Evolutionary conservation across 495 filamentous ascomycete genomes (phyloP), one percentile per base, ranked within the genome.

Genomic region (Lasiosphaeriaceae sp.): DNA sequence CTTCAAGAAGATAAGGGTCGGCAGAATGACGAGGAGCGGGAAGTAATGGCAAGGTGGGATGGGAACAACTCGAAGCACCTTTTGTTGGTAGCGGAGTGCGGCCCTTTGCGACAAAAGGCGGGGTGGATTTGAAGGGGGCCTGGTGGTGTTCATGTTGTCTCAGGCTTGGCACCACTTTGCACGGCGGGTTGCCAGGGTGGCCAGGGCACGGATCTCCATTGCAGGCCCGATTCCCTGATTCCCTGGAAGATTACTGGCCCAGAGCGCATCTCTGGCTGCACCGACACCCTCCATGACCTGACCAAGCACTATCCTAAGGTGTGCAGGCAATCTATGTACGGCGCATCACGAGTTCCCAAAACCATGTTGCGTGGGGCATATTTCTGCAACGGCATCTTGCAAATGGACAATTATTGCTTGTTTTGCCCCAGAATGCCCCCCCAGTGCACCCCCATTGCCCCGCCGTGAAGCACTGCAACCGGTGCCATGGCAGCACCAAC

Each of bases 281-380:
- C 54, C 4, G 26, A 31, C 26, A 31, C 26, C 26, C 20, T 24
- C 12, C 14, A 47, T 22, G 45, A 43, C 54, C 24, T 41, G 39
- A 49, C n/a, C 43, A 50, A 31, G 20, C 8, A 26, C 50, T 31
- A 20, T 2, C 45, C 11, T 6, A 31, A 43, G 45, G 56, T 63
- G 60, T 59, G 56, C 48, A 63, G 48, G 21, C 44, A 63, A 52
- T 57, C 24, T 63, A 56, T 54, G 52, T 57, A 46, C 48, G 22
- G 48, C 47, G 41, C 34, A 56, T 63, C 60, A 63, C 60, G 56
- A 56, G 60, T 52, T 50, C 31, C 52, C 47, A 17, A 26, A 21
- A 19, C 9, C 22, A 39, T 50, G 58, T 51, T 52, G 46, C 37
- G 47, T 23, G 48, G 55, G 41, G 56, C 7, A 17, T 4, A 2